A percentile compares a stretch with the other conserved stretches of the same genome.
Evolutionary conservation across 495 filamentous ascomycete genomes (phyloP).

Genomic region (Cercophora newfieldiana): DNA sequence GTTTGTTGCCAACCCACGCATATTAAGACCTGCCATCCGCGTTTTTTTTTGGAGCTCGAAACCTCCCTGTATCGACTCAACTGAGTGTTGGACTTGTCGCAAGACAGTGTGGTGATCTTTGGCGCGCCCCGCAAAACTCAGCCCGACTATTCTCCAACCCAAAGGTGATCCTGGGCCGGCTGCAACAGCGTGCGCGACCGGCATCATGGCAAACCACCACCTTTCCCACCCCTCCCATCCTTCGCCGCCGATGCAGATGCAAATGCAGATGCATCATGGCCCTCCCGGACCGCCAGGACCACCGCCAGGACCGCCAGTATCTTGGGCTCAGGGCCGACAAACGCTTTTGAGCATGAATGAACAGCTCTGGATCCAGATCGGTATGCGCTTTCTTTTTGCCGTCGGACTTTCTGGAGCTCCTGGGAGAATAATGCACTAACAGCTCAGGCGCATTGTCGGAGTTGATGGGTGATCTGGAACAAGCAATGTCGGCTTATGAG

Average conservation of each 20-base stretch:
- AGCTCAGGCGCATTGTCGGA: conserved; percentile 80
- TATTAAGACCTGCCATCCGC: not conserved
- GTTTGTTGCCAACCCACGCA: too few relatives aligned
- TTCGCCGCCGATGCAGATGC: conserved; percentile 57
- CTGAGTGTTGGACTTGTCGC: too few relatives aligned
- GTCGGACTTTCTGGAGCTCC: too few relatives aligned
- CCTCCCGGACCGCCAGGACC: conserved; percentile 49
- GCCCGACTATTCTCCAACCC: not conserved
- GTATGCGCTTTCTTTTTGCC: conserved; percentile 50
- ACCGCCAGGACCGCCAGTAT: conserved; percentile 34
- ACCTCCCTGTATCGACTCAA: too few relatives aligned
- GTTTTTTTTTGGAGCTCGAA: too few relatives aligned
- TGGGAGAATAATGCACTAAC: conserved; percentile 27
- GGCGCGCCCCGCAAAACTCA: too few relatives aligned
- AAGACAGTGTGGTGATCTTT: too few relatives aligned
- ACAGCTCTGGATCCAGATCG: conserved; percentile 89
- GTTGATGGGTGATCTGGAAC: conserved; percentile 82
- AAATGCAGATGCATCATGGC: conserved; percentile 60
- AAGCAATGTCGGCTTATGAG: conserved; percentile 85
- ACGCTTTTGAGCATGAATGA: conserved; percentile 65
- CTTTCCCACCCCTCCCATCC: conserved; percentile 58
- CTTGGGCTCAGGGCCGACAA: conserved; percentile 45
- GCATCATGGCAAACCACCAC: conserved; percentile 55
- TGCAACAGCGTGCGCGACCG: not conserved
- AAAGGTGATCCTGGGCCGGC: too few relatives aligned